Evolutionary conservation across 2,329 filamentous ascomycete species (phyloP).

Genomic region (Pseudocercospora fuligena): DNA sequence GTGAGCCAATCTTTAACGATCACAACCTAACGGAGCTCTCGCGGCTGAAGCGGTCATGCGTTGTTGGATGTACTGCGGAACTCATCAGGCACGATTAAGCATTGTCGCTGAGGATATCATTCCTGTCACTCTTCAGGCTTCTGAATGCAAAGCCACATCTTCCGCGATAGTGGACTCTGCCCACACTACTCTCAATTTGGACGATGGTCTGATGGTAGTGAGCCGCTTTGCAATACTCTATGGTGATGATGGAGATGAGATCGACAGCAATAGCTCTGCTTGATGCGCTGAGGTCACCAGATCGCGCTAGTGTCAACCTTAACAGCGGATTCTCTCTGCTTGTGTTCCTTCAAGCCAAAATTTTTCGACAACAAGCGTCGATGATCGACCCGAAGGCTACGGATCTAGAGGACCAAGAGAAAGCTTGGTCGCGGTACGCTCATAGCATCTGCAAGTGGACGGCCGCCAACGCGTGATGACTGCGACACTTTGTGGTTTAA

Average conservation of each 20-base stretch:
- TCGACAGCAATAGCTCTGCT: slow-evolving; percentile 5
- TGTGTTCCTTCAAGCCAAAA: slow-evolving; percentile 1
- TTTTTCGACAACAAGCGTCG: slow-evolving; percentile 9
- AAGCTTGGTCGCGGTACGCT: slow-evolving; percentile 4
- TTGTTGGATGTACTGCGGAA: background rate
- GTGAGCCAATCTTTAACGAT: background rate
- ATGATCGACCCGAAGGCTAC: slow-evolving; percentile 4
- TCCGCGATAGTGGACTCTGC: background rate
- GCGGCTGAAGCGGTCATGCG: background rate
- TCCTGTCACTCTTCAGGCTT: background rate
- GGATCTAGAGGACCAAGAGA: slow-evolving; percentile 2
- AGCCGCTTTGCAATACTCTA: background rate
- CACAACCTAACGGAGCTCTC: background rate
- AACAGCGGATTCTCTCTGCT: background rate
- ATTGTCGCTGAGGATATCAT: background rate
- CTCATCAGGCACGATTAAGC: background rate
- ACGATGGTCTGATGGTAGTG: background rate
- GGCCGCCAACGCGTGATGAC: slow-evolving; percentile 7
- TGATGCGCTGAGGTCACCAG: slow-evolving; percentile 7
- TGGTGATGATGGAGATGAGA: background rate
- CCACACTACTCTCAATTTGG: background rate
- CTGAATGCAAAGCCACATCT: background rate
- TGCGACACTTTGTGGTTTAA: slow-evolving; percentile 1
- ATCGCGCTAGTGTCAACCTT: slow-evolving; percentile 1
- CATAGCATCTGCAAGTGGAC: background rate